Evolutionary conservation across 1,284 basidiomycete genomes (phyloP).

Genomic region (Microbotryomycetes sp.): DNA sequence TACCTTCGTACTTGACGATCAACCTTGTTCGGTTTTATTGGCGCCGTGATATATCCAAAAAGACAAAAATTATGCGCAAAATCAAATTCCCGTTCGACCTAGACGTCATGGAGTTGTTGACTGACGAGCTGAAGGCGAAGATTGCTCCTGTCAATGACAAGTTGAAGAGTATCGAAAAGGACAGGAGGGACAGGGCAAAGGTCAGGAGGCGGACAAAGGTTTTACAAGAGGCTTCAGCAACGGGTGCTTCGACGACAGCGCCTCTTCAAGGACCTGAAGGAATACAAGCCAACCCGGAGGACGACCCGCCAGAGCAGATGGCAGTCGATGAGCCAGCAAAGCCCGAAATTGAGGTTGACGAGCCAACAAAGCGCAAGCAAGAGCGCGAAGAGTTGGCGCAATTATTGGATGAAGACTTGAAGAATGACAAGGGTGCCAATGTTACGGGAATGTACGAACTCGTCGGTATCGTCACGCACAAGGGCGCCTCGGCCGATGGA

Average conservation of each 20-base stretch:
- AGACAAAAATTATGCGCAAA: slow-evolving; percentile 59
- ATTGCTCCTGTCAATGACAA: slow-evolving; percentile 51
- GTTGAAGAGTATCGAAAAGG: slow-evolving; percentile 72
- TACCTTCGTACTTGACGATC: slow-evolving; percentile 73
- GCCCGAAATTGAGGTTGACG: slow-evolving; percentile 49
- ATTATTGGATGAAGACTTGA: slow-evolving; percentile 58
- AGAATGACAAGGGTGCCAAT: slow-evolving; percentile 63
- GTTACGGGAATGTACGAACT: slow-evolving; percentile 74
- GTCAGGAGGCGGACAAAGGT: slow-evolving; percentile 66
- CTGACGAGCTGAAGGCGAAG: slow-evolving; percentile 61
- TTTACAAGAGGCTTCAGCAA: slow-evolving; percentile 38
- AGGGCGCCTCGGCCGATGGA: slow-evolving; percentile 86
- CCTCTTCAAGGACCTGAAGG: slow-evolving; percentile 4
- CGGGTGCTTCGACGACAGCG: slow-evolving; percentile 38
- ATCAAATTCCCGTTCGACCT: slow-evolving; percentile 86
- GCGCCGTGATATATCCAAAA: slow-evolving; percentile 74
- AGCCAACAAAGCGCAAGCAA: slow-evolving; percentile 42
- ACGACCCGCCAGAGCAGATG: slow-evolving; percentile 39
- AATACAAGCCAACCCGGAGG: not conserved
- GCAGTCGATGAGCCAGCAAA: slow-evolving; percentile 38
- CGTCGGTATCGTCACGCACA: slow-evolving; percentile 89
- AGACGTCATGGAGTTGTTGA: slow-evolving; percentile 74
- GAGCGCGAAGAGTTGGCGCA: slow-evolving; percentile 59
- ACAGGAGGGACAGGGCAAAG: slow-evolving; percentile 74
- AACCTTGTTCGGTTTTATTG: slow-evolving; percentile 96